Evolutionary conservation across 108 stramenopile species (phyloP).

Genomic region (Heterococcus sp.): DNA sequence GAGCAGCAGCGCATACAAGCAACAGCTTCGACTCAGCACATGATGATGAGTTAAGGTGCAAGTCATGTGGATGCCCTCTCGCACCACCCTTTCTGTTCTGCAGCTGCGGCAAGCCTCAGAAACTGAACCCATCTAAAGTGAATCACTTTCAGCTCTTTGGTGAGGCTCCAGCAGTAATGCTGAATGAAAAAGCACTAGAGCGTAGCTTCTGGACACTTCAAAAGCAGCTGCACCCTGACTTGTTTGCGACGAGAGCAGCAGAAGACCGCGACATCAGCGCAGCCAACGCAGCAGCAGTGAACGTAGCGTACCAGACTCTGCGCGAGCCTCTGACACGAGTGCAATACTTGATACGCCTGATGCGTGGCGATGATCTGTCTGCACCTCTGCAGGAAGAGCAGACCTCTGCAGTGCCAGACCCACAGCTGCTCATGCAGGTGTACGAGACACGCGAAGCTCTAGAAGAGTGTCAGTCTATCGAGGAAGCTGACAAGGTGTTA

Average conservation of each 20-base stretch:
- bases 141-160: slow-evolving; percentile 31
- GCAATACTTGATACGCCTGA: slow-evolving; percentile 27
- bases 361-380: not conserved
- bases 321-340: slow-evolving; percentile 24
- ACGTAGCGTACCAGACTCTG: slow-evolving; percentile 45
- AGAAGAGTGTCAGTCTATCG: not conserved
- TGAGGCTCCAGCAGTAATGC: too few species aligned
- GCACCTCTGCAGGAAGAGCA: not conserved
- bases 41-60: too few species aligned
- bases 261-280: slow-evolving; percentile 25
- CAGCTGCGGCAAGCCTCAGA: slow-evolving; percentile 31
- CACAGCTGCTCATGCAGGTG: not conserved
- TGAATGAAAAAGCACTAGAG: slow-evolving; percentile 21
- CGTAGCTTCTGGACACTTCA: slow-evolving; percentile 37
- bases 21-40: too few species aligned
- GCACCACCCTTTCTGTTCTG: slow-evolving; percentile 22
- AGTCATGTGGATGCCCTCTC: slow-evolving; percentile 14
- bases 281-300: slow-evolving; percentile 29
- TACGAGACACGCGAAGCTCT: not conserved
- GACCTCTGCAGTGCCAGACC: not conserved
- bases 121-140: not conserved
- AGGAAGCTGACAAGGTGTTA: not conserved
- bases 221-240: slow-evolving; percentile 43
- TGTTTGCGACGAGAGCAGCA: slow-evolving; percentile 10
- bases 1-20: too few species aligned